Base-by-base conservation (phyloP, 164 flowering plant genomes). In the Vitis cinerea region DNA sequence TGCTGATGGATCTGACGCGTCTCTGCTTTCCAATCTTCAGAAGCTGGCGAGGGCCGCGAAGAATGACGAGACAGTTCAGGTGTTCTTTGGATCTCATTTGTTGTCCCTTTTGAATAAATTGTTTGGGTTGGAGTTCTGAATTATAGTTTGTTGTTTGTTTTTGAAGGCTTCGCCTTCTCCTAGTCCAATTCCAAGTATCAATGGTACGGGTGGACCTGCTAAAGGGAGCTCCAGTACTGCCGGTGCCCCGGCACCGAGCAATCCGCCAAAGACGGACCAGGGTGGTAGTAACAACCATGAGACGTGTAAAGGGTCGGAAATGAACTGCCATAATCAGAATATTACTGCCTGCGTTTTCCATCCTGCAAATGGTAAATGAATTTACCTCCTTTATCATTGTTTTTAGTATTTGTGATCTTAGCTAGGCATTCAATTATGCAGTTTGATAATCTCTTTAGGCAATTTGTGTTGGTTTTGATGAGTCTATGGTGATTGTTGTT, bases 101-200 rank as follows among this genome's bases (percentile, higher is more conserved):
- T 7, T 51, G 51, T 30, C n/a, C 54, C 14, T 3, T 12, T 19
- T 63, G n/a, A n/a, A 14, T 53, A n/a, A 53, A 3, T 53, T 53
- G n/a, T 53, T 11, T 53, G 17, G 7, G 16, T 53, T 53, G 15
- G 27, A 57, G 19, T 57, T 16, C 9, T 3, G 19, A 16, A 16
- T 57, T 14, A 19, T 19, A 8, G 59, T 0, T 57, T 37, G 44
- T 57, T 16, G 9, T 16, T 57, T 57, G 9, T 8, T 57, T 13
- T 67, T 29, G 30, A 54, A 69, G 72, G 14, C 10, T 48, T 23
- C 67, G 13, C 67, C 73, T 44, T 63, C 73, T 4, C 73, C 73
- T 12, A 63, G 60, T 63, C 73, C 73, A 16, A 15, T 47, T 55
- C 31, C 62, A 55, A 63, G 67, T 71, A 55, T 54, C 44, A 37